Evolutionary conservation across 345 rosid species (phyloP).

Genomic region (Aegle marmelos): DNA sequence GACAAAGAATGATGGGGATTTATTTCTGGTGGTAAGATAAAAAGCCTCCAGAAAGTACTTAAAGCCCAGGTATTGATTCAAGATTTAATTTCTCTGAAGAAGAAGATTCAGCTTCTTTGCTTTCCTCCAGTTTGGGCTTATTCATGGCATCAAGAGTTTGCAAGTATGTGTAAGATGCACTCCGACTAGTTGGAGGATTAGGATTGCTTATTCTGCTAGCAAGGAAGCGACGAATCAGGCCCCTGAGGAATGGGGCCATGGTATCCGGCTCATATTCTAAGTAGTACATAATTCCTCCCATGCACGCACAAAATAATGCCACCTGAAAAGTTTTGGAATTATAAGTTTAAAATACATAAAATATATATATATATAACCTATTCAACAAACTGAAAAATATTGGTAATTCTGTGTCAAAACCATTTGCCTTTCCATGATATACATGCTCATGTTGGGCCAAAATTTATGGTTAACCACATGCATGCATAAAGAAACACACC

Average conservation of each 20-base stretch:
- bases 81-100: constrained; percentile 71
- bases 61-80: constrained; percentile 93
- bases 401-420: background rate
- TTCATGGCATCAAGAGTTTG: constrained; percentile 63
- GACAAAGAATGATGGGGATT: constrained; percentile 23
- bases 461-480: background rate
- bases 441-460: background rate
- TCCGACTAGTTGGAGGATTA: constrained; percentile 42
- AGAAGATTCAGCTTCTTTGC: constrained; percentile 46
- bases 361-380: background rate
- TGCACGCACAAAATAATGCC: constrained; percentile 87
- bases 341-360: background rate
- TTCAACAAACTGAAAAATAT: background rate
- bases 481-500: background rate
- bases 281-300: constrained; percentile 99
- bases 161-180: constrained; percentile 68
- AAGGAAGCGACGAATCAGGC: constrained; percentile 89
- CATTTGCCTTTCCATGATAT: background rate
- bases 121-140: constrained; percentile 51
- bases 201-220: constrained; percentile 94
- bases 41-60: constrained; percentile 20
- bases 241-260: constrained; percentile 90
- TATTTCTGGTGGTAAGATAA: background rate
- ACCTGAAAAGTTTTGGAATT: constrained; percentile 51
- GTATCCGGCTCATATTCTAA: constrained; percentile 94